These are phyloP conservation scores for Dactylellina leptospora DNA, from an alignment of 2,329 filamentous ascomycete genomes.

Conservation along the genomic window DNA sequence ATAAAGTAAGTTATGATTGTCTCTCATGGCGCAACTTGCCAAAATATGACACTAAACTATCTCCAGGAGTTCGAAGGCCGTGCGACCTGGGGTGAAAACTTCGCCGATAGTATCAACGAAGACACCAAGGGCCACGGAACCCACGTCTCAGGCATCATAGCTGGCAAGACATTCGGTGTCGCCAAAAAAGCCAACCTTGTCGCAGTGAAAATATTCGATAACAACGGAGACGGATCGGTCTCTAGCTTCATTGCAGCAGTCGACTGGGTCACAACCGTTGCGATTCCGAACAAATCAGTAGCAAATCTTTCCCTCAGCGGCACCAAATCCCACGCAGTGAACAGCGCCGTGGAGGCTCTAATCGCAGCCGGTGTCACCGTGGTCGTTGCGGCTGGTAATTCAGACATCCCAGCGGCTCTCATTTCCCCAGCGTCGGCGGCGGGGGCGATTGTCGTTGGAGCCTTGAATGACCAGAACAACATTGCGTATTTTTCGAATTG, in stretches of 20 bases:
- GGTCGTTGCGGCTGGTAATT: slow-evolving; percentile 60
- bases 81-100: slow-evolving; percentile 55
- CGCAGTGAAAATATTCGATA: slow-evolving; percentile 63
- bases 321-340: slow-evolving; percentile 59
- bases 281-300: slow-evolving; percentile 56
- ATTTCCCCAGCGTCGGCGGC: slow-evolving; percentile 60
- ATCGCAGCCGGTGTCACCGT: slow-evolving; percentile 60
- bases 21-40: background rate
- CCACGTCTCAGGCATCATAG: slow-evolving; percentile 55
- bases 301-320: slow-evolving; percentile 59
- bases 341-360: slow-evolving; percentile 60
- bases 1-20: slow-evolving; percentile 7
- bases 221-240: slow-evolving; percentile 59
- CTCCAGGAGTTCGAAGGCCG: slow-evolving; percentile 34
- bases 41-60: background rate
- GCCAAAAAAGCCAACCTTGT: slow-evolving; percentile 63
- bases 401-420: slow-evolving; percentile 42
- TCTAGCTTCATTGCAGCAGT: slow-evolving; percentile 57
- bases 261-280: slow-evolving; percentile 55
- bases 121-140: slow-evolving; percentile 60
- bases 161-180: slow-evolving; percentile 61
- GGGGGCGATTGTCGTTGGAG: slow-evolving; percentile 61
- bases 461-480: slow-evolving; percentile 58
- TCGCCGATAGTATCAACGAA: slow-evolving; percentile 60
- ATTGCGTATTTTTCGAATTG: slow-evolving; percentile 61